These are phyloP conservation scores for Debaryomyces fabryi DNA, from an alignment of 1,139 yeast species.

Conservation along the genomic window DNA sequence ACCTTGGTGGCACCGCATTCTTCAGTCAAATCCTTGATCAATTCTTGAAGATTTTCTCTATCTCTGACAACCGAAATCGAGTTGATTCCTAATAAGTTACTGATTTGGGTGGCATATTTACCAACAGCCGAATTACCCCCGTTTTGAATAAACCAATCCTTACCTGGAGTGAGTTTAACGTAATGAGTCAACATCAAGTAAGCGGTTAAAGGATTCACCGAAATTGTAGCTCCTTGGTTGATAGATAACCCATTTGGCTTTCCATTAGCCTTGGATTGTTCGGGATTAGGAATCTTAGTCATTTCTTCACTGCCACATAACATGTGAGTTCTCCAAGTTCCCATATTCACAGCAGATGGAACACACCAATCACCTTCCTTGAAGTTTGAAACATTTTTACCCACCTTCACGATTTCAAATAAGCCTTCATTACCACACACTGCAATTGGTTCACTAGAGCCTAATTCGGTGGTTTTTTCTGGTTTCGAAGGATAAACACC, in stretches of 20 bases:
- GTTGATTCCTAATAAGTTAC: constrained; percentile 72
- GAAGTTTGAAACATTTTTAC: constrained; percentile 52
- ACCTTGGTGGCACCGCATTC: constrained; percentile 83
- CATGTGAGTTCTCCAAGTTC: constrained; percentile 94
- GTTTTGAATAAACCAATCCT: constrained; percentile 93
- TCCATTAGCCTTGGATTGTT: constrained; percentile 35
- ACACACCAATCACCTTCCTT: constrained; percentile 86
- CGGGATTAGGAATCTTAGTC: constrained; percentile 53
- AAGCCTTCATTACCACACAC: constrained; percentile 77
- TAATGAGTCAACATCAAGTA: constrained; percentile 82
- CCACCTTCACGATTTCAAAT: constrained; percentile 77
- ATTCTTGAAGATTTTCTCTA: constrained; percentile 69
- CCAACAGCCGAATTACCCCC: constrained; percentile 98
- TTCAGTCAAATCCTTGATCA: constrained; percentile 56
- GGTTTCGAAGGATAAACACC: constrained; percentile 48
- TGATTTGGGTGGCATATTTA: constrained; percentile 89
- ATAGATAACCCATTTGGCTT: constrained; percentile 46
- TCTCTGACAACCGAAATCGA: constrained; percentile 88
- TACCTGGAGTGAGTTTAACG: constrained; percentile 59
- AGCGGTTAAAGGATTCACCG: constrained; percentile 93
- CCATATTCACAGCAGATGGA: constrained; percentile 81
- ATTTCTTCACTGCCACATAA: constrained; percentile 53
- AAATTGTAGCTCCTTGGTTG: constrained; percentile 83
- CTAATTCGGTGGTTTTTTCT: constrained; percentile 32
- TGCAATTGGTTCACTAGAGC: constrained; percentile 35